Evolutionary conservation across 768 basidiomycete species (phyloP).

Genomic region (Tylopilus vinaceipallidus): DNA sequence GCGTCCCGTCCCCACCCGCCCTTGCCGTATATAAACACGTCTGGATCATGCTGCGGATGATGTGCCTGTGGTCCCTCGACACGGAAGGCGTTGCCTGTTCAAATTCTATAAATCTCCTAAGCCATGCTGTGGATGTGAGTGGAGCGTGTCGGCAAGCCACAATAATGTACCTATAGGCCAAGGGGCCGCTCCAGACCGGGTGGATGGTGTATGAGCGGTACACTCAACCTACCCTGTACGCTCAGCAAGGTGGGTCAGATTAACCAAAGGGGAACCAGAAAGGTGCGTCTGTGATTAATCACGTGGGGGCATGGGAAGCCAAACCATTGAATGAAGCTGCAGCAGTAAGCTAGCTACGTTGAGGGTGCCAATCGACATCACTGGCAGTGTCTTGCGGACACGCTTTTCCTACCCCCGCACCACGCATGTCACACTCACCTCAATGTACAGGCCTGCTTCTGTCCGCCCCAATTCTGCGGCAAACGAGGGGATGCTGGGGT

Average conservation of each 20-base stretch:
- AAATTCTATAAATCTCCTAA: too few relatives aligned
- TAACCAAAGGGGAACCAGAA: not conserved
- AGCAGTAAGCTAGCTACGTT: not conserved
- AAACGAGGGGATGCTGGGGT: not conserved
- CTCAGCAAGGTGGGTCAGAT: not conserved
- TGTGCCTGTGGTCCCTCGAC: constrained; percentile 1
- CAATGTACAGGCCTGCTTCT: not conserved
- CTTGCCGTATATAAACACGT: constrained; percentile 1
- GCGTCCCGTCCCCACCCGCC: not conserved
- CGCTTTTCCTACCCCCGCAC: too few relatives aligned
- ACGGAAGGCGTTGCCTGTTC: not conserved
- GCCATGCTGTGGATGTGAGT: constrained; percentile 5
- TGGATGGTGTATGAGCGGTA: not conserved
- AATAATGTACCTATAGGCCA: constrained; percentile 10
- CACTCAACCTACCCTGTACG: not conserved
- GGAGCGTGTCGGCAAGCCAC: constrained; percentile 10
- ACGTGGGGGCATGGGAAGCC: not conserved
- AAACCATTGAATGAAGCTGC: not conserved
- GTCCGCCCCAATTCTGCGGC: not conserved
- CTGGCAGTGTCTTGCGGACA: not conserved
- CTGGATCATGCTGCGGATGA: not conserved
- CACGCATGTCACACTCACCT: not conserved
- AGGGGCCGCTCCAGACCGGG: constrained; percentile 3
- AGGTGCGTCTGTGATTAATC: not conserved
- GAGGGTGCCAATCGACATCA: not conserved